phyloP scores from a whole-genome alignment of 2,329 filamentous ascomycete genomes.

The Claviceps sp. region DNA sequence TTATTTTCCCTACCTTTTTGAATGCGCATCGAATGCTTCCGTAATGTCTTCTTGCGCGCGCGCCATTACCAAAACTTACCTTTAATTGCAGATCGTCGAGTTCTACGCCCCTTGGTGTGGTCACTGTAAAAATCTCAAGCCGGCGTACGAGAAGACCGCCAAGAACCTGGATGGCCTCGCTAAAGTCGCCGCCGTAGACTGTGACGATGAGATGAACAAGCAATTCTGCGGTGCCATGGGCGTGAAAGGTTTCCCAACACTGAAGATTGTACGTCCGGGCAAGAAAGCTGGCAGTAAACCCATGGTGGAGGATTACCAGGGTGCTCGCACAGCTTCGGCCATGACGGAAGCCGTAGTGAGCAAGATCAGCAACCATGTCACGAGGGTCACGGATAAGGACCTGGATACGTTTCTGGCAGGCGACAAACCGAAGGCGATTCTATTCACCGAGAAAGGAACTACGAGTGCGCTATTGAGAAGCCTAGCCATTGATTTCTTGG shows the following conservation, averaged over 20 bases:
- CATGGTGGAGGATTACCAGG: constrained; percentile 81
- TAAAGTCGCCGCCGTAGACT: constrained; percentile 89
- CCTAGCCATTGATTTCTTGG: constrained; percentile 82
- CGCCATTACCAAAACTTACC: neutral
- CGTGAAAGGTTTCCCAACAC: constrained; percentile 84
- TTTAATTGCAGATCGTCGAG: constrained; percentile 43
- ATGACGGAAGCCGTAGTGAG: constrained; percentile 78
- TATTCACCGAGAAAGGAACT: constrained; percentile 88
- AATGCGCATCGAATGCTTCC: neutral
- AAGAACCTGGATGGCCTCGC: constrained; percentile 80
- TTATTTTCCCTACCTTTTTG: neutral
- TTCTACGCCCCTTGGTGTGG: constrained; percentile 98
- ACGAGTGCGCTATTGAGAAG: constrained; percentile 73
- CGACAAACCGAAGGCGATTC: constrained; percentile 65
- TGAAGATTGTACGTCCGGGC: constrained; percentile 82
- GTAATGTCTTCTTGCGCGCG: neutral
- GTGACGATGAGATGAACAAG: constrained; percentile 90
- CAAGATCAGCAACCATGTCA: constrained; percentile 86
- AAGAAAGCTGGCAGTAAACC: constrained; percentile 66
- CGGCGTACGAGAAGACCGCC: constrained; percentile 88
- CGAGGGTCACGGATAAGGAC: constrained; percentile 65
- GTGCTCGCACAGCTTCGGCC: constrained; percentile 65
- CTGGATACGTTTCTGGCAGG: constrained; percentile 63
- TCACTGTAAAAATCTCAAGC: constrained; percentile 92
- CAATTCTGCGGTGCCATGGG: constrained; percentile 72